These are phyloP conservation scores for Gracilariopsis chorda DNA, from an alignment of 23 red algal species.

Conservation along the genomic window DNA sequence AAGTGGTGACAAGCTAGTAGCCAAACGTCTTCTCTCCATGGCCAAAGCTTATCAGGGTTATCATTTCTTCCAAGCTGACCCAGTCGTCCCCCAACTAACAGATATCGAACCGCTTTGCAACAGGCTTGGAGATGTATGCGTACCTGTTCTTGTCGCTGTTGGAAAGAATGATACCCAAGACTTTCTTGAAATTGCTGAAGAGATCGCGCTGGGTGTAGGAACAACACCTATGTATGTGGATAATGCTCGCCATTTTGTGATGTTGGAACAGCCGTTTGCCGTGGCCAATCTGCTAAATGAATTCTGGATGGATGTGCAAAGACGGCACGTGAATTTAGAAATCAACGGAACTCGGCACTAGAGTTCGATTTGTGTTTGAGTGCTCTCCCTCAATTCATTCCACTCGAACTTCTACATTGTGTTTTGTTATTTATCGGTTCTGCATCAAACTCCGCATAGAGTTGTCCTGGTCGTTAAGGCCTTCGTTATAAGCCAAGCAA, in stretches of 20 bases:
- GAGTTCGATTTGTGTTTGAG: too few relatives aligned
- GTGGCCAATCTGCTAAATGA: background rate
- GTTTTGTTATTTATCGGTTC: too few relatives aligned
- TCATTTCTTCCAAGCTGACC: slow-evolving; percentile 39
- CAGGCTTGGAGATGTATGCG: slow-evolving; percentile 2
- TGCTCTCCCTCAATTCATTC: too few relatives aligned
- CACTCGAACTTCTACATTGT: too few relatives aligned
- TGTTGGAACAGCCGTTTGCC: background rate
- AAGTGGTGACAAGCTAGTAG: slow-evolving; percentile 22
- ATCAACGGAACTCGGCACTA: too few relatives aligned
- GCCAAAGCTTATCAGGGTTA: slow-evolving; percentile 31
- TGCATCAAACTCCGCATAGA: too few relatives aligned
- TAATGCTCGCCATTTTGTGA: background rate
- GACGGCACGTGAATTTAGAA: too few relatives aligned
- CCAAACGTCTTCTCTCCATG: slow-evolving; percentile 31
- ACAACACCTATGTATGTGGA: background rate
- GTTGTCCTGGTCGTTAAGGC: too few relatives aligned
- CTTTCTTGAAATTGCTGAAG: slow-evolving; percentile 32
- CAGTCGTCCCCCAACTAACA: background rate
- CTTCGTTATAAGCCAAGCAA: too few relatives aligned
- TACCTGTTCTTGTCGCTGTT: slow-evolving; percentile 42
- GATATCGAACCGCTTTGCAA: background rate
- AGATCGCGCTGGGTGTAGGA: slow-evolving; percentile 24
- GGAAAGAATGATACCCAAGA: slow-evolving; percentile 37
- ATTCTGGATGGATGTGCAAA: too few relatives aligned